Conservation (phyloP, 768 basidiomycete genomes). For the Crepidotus variabilis region DNA sequence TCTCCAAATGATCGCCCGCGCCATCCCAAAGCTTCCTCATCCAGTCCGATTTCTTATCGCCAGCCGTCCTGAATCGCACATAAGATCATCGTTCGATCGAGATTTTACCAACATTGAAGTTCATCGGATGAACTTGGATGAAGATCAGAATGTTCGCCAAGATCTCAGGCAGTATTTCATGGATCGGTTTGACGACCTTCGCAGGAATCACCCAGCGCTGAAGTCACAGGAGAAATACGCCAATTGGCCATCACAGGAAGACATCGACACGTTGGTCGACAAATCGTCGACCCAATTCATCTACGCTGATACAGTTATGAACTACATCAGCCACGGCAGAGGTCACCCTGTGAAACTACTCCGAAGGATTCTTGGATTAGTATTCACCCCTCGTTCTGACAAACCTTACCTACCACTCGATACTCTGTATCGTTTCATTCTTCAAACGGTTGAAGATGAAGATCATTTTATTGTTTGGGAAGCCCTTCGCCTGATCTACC, state of each 20-base stretch:
- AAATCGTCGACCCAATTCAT: slow-evolving; percentile 12
- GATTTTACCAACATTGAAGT: not conserved
- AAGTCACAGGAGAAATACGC: not conserved
- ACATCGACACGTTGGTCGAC: not conserved
- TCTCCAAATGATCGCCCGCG: not conserved
- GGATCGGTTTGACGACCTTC: not conserved
- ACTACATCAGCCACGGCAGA: slow-evolving; percentile 4
- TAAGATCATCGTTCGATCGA: slow-evolving; percentile 9
- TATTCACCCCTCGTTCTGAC: not conserved
- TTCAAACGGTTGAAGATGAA: not conserved
- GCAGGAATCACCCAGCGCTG: not conserved
- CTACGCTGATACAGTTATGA: slow-evolving; percentile 11
- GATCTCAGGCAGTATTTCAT: not conserved
- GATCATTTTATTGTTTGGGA: not conserved
- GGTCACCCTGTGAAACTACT: slow-evolving; percentile 3
- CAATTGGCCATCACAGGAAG: slow-evolving; percentile 7
- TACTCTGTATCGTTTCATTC: slow-evolving; percentile 5
- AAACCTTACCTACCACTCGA: slow-evolving; percentile 14
- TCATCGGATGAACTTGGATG: slow-evolving; percentile 1
- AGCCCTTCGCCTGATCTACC: not conserved
- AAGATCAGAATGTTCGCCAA: not conserved
- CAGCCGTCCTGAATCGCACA: slow-evolving; percentile 14
- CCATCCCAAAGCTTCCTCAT: not conserved
- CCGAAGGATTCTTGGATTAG: slow-evolving; percentile 1
- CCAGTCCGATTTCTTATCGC: slow-evolving; percentile 13